Evolutionary conservation across 1,284 basidiomycete genomes (phyloP), one percentile per base, ranked within the genome.

Genomic region (Schizophyllum amplum): DNA sequence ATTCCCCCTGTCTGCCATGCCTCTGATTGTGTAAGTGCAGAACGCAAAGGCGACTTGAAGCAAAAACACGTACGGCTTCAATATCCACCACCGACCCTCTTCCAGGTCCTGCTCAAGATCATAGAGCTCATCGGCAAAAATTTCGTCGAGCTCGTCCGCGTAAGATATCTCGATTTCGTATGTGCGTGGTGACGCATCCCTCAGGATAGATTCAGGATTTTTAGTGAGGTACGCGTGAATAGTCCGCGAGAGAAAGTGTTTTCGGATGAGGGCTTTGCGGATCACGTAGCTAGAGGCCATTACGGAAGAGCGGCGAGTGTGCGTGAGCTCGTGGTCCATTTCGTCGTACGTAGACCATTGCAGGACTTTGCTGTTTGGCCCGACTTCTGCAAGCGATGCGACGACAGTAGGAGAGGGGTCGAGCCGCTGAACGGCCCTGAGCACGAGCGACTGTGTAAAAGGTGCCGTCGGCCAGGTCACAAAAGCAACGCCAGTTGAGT

Each of bases 1-100:
- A 77, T 94, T 92, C 4, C 94, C 97, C 55, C 94, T 82, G 75
- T 99, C 96, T 1, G 95, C 89, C 89, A 99, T 97, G 11, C 94
- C 94, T 46, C 76, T 79, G 58, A n/a, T 33, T 33, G 27, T 13
- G 27, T 13, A 33, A 13, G 27, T 5, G 5, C 5, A 33, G 27
- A 6, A 33, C 27, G 27, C 27, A 6, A 50, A 52, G 22, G 22
- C n/a, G 24, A 26, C 47, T 26, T 51, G 23, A 51, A 6, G 27
- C 24, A 51, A 54, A 60, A 58, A 21, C 17, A 68, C 74, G 63
- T 56, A 78, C 77, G 97, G 95, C 72, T 99, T 99, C 55, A 99
- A 72, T 57, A 98, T 95, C 79, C 86, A 98, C 94, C 94, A 94
- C 59, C 75, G 82, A 5, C 70, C 64, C 46, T 69, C 69, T 24